These are phyloP conservation scores for Tremella yokohamensis DNA, from an alignment of 768 basidiomycete species.

Conservation along the genomic window DNA sequence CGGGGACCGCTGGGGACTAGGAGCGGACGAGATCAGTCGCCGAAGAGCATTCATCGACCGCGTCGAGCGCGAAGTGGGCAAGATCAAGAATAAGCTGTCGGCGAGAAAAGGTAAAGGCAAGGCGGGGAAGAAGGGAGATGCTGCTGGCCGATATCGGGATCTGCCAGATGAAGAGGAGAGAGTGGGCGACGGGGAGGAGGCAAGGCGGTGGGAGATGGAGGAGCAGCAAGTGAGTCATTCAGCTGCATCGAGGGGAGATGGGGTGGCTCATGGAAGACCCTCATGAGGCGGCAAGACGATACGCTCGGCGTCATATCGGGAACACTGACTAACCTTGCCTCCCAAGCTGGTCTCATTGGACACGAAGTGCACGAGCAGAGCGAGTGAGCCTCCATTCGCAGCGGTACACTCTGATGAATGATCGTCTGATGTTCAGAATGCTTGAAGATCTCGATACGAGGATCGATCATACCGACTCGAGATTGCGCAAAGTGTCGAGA, in stretches of 20 bases:
- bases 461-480: slow-evolving; percentile 66
- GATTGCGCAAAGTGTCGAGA: slow-evolving; percentile 64
- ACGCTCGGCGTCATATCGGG: slow-evolving; percentile 84
- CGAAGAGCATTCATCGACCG: slow-evolving; percentile 72
- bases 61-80: slow-evolving; percentile 66
- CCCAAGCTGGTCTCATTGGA: slow-evolving; percentile 93
- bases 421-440: slow-evolving; percentile 59
- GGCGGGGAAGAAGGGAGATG: slow-evolving; percentile 10
- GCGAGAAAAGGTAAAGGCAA: neutral
- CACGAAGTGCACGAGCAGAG: slow-evolving; percentile 87
- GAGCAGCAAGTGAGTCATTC: slow-evolving; percentile 68
- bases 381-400: slow-evolving; percentile 61
- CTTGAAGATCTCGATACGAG: slow-evolving; percentile 71
- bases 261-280: slow-evolving; percentile 58
- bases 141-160: slow-evolving; percentile 25
- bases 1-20: slow-evolving; percentile 80
- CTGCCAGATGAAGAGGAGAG: slow-evolving; percentile 26
- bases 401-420: neutral
- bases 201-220: slow-evolving; percentile 70
- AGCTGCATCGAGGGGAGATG: neutral
- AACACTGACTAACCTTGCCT: slow-evolving; percentile 74
- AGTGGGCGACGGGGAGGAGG: slow-evolving; percentile 61
- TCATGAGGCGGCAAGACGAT: slow-evolving; percentile 82
- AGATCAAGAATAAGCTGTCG: no score
- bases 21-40: slow-evolving; percentile 69